Evolutionary conservation across 2,329 filamentous ascomycete species (phyloP).

Genomic region (Dothiorella sarmentorum): DNA sequence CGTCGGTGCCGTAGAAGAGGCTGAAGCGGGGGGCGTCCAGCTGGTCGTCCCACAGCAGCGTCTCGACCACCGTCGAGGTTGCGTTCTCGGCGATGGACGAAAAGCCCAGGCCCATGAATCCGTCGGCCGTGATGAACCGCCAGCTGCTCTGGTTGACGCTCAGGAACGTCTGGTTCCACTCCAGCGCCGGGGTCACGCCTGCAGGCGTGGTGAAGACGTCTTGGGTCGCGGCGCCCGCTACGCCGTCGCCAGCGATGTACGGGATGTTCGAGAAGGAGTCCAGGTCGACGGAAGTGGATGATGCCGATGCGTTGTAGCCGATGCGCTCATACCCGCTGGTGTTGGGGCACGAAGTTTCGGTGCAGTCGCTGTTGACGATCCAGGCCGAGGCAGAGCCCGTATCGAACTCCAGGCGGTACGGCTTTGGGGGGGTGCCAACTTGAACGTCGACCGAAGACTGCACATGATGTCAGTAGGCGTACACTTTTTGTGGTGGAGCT

Average conservation of each 20-base stretch:
- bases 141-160: constrained; percentile 22
- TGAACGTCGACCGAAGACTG: constrained; percentile 17
- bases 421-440: constrained; percentile 21
- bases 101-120: constrained; percentile 24
- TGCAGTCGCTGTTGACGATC: constrained; percentile 23
- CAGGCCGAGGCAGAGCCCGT: constrained; percentile 23
- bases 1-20: constrained; percentile 23
- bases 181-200: not conserved
- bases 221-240: constrained; percentile 18
- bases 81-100: constrained; percentile 22
- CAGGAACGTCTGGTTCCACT: constrained; percentile 26
- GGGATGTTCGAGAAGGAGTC: constrained; percentile 15
- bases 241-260: constrained; percentile 22
- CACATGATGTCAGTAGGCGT: not conserved
- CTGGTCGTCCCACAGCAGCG: constrained; percentile 21
- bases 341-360: constrained; percentile 19
- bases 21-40: constrained; percentile 22
- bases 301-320: constrained; percentile 22
- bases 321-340: constrained; percentile 18
- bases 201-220: constrained; percentile 21
- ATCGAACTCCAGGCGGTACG: constrained; percentile 23
- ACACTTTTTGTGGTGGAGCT: too few species aligned
- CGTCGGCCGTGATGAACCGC: constrained; percentile 24
- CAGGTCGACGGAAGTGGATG: constrained; percentile 20
- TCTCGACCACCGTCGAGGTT: constrained; percentile 23